Evolutionary conservation across 1,139 yeast species (phyloP).

Genomic region (Magnusiomyces magnusii): DNA sequence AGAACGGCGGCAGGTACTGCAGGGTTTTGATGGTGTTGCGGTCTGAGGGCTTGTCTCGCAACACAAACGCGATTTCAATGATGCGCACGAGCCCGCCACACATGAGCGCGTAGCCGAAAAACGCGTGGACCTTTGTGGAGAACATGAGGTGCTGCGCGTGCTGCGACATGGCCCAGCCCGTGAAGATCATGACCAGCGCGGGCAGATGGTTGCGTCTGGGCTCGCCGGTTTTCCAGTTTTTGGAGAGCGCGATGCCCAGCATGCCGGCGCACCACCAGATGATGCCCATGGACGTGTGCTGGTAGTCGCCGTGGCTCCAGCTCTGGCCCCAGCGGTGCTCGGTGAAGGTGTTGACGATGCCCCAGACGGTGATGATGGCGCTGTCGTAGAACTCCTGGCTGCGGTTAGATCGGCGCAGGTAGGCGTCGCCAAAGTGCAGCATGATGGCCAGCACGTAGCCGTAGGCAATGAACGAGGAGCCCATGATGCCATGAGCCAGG

Average conservation of each 20-base stretch:
- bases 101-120: conserved; percentile 79
- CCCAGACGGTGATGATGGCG: conserved; percentile 76
- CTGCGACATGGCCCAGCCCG: conserved; percentile 93
- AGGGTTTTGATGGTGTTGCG: conserved; percentile 52
- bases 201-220: conserved; percentile 65
- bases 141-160: conserved; percentile 69
- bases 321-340: conserved; percentile 94
- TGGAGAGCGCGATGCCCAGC: conserved; percentile 66
- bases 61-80: conserved; percentile 65
- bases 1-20: conserved; percentile 79
- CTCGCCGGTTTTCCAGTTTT: conserved; percentile 18
- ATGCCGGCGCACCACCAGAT: conserved; percentile 95
- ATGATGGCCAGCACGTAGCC: conserved; percentile 64
- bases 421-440: conserved; percentile 43
- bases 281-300: conserved; percentile 93
- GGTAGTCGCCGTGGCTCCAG: conserved; percentile 82
- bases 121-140: conserved; percentile 77
- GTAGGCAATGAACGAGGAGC: conserved; percentile 72
- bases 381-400: conserved; percentile 88
- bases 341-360: conserved; percentile 86
- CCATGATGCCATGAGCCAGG: conserved; percentile 96
- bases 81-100: conserved; percentile 68
- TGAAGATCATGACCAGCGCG: conserved; percentile 67
- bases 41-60: conserved; percentile 41
- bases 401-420: conserved; percentile 37